phyloP scores from a whole-genome alignment of 1,284 basidiomycete species.

The Puccinia polysora region DNA sequence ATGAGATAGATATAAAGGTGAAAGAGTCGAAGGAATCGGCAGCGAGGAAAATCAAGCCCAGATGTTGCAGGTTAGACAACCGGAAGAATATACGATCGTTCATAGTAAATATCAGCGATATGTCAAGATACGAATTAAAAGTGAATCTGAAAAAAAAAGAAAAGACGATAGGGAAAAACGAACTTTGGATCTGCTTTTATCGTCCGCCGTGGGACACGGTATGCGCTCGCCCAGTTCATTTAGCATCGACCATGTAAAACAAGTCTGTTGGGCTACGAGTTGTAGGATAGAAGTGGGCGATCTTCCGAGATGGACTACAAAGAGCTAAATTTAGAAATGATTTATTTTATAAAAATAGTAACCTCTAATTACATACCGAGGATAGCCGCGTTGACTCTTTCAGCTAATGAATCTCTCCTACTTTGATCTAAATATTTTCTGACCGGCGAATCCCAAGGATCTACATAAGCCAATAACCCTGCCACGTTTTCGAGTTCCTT shows the following conservation, averaged over 20 bases:
- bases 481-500: conserved; percentile 68
- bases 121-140: not conserved
- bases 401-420: conserved; percentile 70
- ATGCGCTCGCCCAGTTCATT: conserved; percentile 46
- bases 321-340: conserved; percentile 3
- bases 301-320: conserved; percentile 44
- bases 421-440: conserved; percentile 67
- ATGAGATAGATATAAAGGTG: too few species aligned
- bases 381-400: conserved; percentile 79
- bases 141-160: not conserved
- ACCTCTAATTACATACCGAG: conserved; percentile 59
- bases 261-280: conserved; percentile 46
- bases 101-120: not conserved
- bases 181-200: conserved; percentile 35
- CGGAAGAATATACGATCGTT: too few species aligned
- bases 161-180: not conserved
- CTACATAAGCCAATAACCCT: conserved; percentile 68
- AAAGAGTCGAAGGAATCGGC: too few species aligned
- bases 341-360: not conserved
- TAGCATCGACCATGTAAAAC: conserved; percentile 46
- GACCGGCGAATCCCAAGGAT: conserved; percentile 66
- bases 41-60: too few species aligned
- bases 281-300: conserved; percentile 47
- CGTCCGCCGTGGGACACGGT: conserved; percentile 44
- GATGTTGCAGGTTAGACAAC: too few species aligned